phyloP scores from a whole-genome alignment of 345 rosid species.

The Hevea brasiliensis region DNA sequence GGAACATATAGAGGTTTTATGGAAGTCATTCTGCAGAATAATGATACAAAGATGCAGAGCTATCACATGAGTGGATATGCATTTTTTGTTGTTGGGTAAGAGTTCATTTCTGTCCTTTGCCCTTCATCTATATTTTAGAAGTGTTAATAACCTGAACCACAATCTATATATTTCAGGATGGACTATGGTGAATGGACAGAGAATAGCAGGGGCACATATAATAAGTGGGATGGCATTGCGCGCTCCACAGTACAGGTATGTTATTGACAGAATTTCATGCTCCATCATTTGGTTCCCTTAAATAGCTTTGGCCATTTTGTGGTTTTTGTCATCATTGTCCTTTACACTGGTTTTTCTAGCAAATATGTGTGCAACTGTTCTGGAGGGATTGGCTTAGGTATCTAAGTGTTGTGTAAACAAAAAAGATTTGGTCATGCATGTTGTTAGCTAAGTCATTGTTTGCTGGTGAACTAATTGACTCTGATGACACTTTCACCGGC shows the following conservation, averaged over 20 bases:
- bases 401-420: neutral
- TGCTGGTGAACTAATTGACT: neutral
- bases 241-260: conserved; percentile 87
- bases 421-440: neutral
- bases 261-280: neutral
- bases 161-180: conserved; percentile 57
- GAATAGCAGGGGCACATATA: conserved; percentile 94
- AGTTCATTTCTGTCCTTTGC: conserved; percentile 10
- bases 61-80: conserved; percentile 96
- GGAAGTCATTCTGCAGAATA: conserved; percentile 93
- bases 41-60: conserved; percentile 88
- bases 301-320: neutral
- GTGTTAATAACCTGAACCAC: conserved; percentile 1
- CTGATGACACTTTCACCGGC: neutral
- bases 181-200: conserved; percentile 98
- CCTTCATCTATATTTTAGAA: neutral
- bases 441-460: neutral
- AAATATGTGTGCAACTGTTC: neutral
- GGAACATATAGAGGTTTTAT: conserved; percentile 93
- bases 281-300: neutral
- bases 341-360: neutral
- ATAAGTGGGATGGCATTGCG: conserved; percentile 98
- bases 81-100: conserved; percentile 88
- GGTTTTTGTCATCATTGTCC: neutral
- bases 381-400: neutral